Conservation (phyloP, 495 filamentous ascomycete species). For the Mytilinidion resinicola region DNA sequence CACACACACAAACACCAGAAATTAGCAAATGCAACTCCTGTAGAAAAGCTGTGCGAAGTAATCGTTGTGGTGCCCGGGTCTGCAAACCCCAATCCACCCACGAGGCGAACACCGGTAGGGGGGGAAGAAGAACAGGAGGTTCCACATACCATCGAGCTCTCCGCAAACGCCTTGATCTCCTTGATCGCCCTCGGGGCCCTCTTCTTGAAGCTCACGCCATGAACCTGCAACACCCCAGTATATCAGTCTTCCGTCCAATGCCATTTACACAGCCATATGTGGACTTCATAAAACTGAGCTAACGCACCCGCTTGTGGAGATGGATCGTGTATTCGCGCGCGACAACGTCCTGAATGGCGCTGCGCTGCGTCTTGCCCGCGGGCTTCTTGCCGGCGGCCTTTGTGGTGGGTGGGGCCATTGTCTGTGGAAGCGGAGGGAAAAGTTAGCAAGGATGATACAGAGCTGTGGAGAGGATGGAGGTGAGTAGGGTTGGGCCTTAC, state of each 20-base stretch:
- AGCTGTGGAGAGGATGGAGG: neutral
- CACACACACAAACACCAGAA: slow-evolving; percentile 3
- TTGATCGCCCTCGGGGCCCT: slow-evolving; percentile 95
- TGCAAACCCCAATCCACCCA: too few species aligned
- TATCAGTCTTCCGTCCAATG: slow-evolving; percentile 40
- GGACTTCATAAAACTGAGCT: slow-evolving; percentile 68
- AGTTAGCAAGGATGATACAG: slow-evolving; percentile 2
- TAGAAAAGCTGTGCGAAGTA: neutral
- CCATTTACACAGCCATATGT: slow-evolving; percentile 30
- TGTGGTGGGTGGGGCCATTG: slow-evolving; percentile 7
- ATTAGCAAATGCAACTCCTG: slow-evolving; percentile 6
- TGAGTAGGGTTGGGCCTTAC: slow-evolving; percentile 1
- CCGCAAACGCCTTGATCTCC: slow-evolving; percentile 92
- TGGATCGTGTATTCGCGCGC: slow-evolving; percentile 99
- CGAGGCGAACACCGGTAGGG: too few species aligned
- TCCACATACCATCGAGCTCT: slow-evolving; percentile 83
- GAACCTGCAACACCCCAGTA: slow-evolving; percentile 53
- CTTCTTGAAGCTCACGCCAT: slow-evolving; percentile 99
- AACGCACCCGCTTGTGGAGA: slow-evolving; percentile 97
- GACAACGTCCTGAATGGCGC: slow-evolving; percentile 96
- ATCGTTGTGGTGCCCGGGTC: neutral
- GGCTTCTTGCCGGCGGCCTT: slow-evolving; percentile 29
- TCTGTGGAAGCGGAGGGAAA: neutral
- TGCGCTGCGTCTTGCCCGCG: slow-evolving; percentile 70
- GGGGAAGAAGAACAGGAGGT: slow-evolving; percentile 3